A percentile compares a stretch with the other conserved stretches of the same genome.
Evolutionary conservation across 805 yeast species (phyloP).

Genomic region (Wickerhamiella sergipiensis): DNA sequence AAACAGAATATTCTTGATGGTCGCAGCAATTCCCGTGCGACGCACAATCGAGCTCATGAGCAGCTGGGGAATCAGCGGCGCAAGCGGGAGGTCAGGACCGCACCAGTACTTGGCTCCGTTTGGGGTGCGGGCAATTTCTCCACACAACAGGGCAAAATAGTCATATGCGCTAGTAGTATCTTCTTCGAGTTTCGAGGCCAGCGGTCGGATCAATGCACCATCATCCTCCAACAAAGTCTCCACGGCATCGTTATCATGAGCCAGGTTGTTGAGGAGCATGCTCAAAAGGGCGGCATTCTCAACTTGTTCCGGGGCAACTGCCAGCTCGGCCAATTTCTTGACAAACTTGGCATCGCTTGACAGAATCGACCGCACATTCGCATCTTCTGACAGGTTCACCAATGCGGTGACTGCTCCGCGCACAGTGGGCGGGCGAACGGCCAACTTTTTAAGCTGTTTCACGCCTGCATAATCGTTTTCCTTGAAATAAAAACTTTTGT

Average conservation of each 20-base stretch:
- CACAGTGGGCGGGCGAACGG: constrained; percentile 27
- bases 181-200: constrained; percentile 68
- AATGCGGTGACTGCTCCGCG: constrained; percentile 60
- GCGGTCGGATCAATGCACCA: constrained; percentile 44
- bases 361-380: constrained; percentile 45
- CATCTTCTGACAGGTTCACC: constrained; percentile 69
- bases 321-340: neutral
- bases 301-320: constrained; percentile 24
- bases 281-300: constrained; percentile 67
- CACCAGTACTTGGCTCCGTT: constrained; percentile 55
- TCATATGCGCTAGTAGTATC: constrained; percentile 75
- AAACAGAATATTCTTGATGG: constrained; percentile 79
- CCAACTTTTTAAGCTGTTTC: constrained; percentile 43
- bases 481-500: constrained; percentile 52
- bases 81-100: constrained; percentile 62
- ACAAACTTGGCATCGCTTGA: constrained; percentile 49
- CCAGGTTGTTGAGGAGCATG: constrained; percentile 72
- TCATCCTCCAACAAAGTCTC: constrained; percentile 31
- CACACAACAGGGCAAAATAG: constrained; percentile 75
- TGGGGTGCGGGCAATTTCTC: constrained; percentile 67
- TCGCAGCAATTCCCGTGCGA: constrained; percentile 85
- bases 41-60: constrained; percentile 64
- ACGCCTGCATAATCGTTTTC: constrained; percentile 59
- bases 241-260: constrained; percentile 57
- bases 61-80: constrained; percentile 72